These are phyloP conservation scores for Fusarium udum DNA, from an alignment of 2,329 filamentous ascomycete genomes.

Conservation along the genomic window DNA sequence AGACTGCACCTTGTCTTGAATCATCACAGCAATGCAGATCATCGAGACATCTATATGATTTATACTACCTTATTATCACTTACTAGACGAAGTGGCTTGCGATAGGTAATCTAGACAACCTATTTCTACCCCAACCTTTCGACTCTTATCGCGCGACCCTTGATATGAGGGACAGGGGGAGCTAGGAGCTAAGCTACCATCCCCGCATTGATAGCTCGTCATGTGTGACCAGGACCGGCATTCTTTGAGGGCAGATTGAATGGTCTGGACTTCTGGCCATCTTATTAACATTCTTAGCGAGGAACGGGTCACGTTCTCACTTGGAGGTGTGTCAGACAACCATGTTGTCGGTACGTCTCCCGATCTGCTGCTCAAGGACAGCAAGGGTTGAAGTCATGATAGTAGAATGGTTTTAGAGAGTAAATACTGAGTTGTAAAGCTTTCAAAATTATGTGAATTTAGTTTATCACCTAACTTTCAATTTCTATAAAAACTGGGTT, in stretches of 20 bases:
- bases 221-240: background rate
- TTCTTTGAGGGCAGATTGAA: background rate
- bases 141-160: background rate
- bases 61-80: background rate
- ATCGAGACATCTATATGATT: background rate
- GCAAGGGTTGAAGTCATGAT: background rate
- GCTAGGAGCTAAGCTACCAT: background rate
- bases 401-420: no score
- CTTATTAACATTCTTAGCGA: background rate
- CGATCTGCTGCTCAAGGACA: background rate
- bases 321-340: background rate
- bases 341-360: background rate
- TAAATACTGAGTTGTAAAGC: fast-evolving
- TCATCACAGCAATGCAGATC: background rate
- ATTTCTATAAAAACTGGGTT: fast-evolving
- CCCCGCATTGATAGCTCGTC: background rate
- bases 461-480: background rate
- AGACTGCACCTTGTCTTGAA: background rate
- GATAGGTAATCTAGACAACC: background rate
- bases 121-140: slow-evolving; percentile 7
- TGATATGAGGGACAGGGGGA: background rate
- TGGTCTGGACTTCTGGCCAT: background rate
- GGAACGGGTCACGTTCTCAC: background rate
- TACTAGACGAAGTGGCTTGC: background rate
- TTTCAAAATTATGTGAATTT: background rate